These are phyloP conservation scores for Pholiota molesta DNA, from an alignment of 768 basidiomycete species.

Conservation along the genomic window DNA sequence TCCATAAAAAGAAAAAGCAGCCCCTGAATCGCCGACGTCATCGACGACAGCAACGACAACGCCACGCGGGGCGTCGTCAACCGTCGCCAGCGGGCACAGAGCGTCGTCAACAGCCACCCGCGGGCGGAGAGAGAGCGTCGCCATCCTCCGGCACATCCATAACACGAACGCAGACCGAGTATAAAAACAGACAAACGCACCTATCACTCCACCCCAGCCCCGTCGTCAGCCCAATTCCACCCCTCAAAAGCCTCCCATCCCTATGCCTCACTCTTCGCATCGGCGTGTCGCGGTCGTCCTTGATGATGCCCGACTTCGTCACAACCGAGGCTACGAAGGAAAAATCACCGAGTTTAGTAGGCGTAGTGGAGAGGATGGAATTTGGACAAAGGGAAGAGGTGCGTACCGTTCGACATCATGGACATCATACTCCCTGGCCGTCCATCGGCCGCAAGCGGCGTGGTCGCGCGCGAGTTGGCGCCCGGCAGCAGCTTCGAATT, in stretches of 20 bases:
- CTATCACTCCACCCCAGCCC: constrained; percentile 79
- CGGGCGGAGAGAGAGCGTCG: no score
- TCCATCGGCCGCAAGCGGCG: constrained; percentile 22
- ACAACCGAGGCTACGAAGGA: constrained; percentile 31
- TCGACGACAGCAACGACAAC: no score
- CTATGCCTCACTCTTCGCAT: constrained; percentile 61
- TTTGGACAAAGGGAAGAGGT: no score
- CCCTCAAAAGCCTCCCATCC: constrained; percentile 57
- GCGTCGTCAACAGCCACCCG: not conserved
- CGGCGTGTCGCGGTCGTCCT: constrained; percentile 61
- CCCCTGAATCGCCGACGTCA: no score
- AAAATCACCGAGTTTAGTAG: not conserved
- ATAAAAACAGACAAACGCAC: constrained; percentile 36
- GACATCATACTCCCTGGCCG: constrained; percentile 39
- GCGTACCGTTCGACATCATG: constrained; percentile 34
- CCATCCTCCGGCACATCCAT: no score
- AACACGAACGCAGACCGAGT: no score
- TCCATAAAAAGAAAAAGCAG: not conserved
- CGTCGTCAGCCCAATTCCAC: constrained; percentile 71
- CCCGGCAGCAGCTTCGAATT: constrained; percentile 61
- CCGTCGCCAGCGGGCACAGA: not conserved
- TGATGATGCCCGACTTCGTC: constrained; percentile 44
- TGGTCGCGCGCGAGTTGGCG: constrained; percentile 24
- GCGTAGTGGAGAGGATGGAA: no score
- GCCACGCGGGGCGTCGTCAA: not conserved